Percentiles rank a stretch among this genome's conserved stretches.
Conservation (phyloP, 768 basidiomycete genomes). For the Pisolithus microcarpus region DNA sequence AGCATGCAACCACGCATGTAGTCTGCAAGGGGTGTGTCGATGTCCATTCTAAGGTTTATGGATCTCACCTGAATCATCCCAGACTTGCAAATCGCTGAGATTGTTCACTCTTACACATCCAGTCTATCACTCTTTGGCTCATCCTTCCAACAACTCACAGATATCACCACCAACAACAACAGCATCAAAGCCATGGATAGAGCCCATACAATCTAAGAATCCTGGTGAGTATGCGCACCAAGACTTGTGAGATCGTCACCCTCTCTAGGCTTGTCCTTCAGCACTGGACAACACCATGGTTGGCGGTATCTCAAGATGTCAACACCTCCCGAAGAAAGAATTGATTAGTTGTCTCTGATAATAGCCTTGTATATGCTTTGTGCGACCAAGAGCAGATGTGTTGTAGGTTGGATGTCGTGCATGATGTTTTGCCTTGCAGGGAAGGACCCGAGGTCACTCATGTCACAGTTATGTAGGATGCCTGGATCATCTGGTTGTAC, state of each 20-base stretch:
- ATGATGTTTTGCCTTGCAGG: slow-evolving; percentile 55
- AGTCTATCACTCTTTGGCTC: slow-evolving; percentile 60
- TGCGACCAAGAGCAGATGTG: slow-evolving; percentile 67
- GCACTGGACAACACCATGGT: not conserved
- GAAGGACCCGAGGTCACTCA: slow-evolving; percentile 48
- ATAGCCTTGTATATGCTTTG: slow-evolving; percentile 72
- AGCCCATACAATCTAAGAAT: slow-evolving; percentile 51
- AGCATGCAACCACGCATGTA: slow-evolving; percentile 13
- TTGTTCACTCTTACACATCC: slow-evolving; percentile 58
- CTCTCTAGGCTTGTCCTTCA: not conserved
- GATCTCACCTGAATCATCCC: not conserved
- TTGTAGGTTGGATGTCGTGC: slow-evolving; percentile 71
- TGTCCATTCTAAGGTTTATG: not conserved
- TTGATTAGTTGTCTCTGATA: slow-evolving; percentile 73
- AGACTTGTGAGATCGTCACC: slow-evolving; percentile 34
- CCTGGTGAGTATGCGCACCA: slow-evolving; percentile 56
- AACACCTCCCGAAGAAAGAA: slow-evolving; percentile 58
- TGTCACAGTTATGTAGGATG: slow-evolving; percentile 1
- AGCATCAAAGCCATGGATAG: slow-evolving; percentile 59
- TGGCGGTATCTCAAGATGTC: slow-evolving; percentile 65
- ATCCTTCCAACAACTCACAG: slow-evolving; percentile 61
- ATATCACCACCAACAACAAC: slow-evolving; percentile 48
- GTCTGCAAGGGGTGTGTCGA: slow-evolving; percentile 53
- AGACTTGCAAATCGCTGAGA: slow-evolving; percentile 60
- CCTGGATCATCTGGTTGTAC: slow-evolving; percentile 6